A percentile compares a stretch with the other conserved stretches of the same genome.
phyloP scores from a whole-genome alignment of 2,329 filamentous ascomycete genomes.

The Dactylellina leptospora region DNA sequence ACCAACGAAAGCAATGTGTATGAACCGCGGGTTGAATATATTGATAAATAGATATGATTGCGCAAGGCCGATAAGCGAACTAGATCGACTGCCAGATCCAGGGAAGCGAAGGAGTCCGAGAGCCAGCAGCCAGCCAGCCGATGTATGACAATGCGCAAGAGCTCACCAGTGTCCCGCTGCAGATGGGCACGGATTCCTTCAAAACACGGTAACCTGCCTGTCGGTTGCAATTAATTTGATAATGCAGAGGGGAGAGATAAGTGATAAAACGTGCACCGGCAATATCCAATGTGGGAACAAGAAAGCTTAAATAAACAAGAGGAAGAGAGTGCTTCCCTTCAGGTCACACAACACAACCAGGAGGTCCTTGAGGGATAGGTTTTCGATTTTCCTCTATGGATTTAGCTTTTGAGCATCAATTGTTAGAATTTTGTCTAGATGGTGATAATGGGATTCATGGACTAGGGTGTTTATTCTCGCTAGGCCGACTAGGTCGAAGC shows the following conservation, averaged over 20 bases:
- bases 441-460: slow-evolving; percentile 42
- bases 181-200: slow-evolving; percentile 33
- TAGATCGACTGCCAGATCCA: slow-evolving; percentile 53
- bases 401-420: slow-evolving; percentile 33
- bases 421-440: slow-evolving; percentile 43
- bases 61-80: slow-evolving; percentile 53
- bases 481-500: slow-evolving; percentile 25
- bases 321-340: slow-evolving; percentile 10
- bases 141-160: slow-evolving; percentile 26
- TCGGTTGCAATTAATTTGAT: slow-evolving; percentile 33
- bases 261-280: slow-evolving; percentile 33
- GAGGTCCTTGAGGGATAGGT: slow-evolving; percentile 25
- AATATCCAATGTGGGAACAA: slow-evolving; percentile 49
- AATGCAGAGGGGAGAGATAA: slow-evolving; percentile 33
- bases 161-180: slow-evolving; percentile 18
- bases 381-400: slow-evolving; percentile 38
- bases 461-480: slow-evolving; percentile 51
- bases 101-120: slow-evolving; percentile 53
- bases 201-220: slow-evolving; percentile 22
- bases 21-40: slow-evolving; percentile 25
- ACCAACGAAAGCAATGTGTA: too few species aligned
- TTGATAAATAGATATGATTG: slow-evolving; percentile 34
- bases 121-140: slow-evolving; percentile 23
- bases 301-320: slow-evolving; percentile 51
- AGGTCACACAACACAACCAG: slow-evolving; percentile 53